These are phyloP conservation scores for Amanita inopinata DNA, from an alignment of 768 basidiomycete genomes.

Conservation along the genomic window DNA sequence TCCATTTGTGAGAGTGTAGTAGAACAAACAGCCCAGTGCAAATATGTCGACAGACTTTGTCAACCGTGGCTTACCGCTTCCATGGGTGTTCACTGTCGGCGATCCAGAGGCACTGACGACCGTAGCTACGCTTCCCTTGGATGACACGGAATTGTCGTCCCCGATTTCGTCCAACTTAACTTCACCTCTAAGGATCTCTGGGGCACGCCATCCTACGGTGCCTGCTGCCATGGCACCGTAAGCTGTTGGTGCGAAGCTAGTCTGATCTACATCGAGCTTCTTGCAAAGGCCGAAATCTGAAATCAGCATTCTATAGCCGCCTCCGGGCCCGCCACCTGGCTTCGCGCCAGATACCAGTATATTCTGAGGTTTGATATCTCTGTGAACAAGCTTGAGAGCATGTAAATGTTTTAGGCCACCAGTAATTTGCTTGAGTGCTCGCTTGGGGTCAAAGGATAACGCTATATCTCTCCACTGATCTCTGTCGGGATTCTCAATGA, in stretches of 20 bases:
- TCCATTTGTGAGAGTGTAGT: slow-evolving; percentile 84
- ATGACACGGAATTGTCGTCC: slow-evolving; percentile 59
- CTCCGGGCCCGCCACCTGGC: slow-evolving; percentile 28
- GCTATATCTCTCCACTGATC: slow-evolving; percentile 69
- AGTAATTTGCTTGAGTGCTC: slow-evolving; percentile 79
- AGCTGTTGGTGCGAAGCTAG: slow-evolving; percentile 87
- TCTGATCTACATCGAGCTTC: slow-evolving; percentile 91
- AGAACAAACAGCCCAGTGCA: slow-evolving; percentile 91
- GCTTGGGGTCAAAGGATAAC: slow-evolving; percentile 75
- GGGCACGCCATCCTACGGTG: slow-evolving; percentile 95
- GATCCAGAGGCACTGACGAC: slow-evolving; percentile 26
- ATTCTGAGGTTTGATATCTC: slow-evolving; percentile 98
- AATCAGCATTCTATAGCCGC: slow-evolving; percentile 74
- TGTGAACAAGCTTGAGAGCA: slow-evolving; percentile 90
- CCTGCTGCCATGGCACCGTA: slow-evolving; percentile 87
- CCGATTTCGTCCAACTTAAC: slow-evolving; percentile 80
- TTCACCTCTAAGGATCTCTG: slow-evolving; percentile 90
- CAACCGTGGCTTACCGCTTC: slow-evolving; percentile 41
- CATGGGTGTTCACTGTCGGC: slow-evolving; percentile 21
- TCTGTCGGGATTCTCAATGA: slow-evolving; percentile 69
- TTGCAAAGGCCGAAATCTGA: slow-evolving; percentile 98
- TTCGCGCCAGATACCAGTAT: slow-evolving; percentile 78
- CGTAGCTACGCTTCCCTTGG: slow-evolving; percentile 53
- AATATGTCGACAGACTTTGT: slow-evolving; percentile 98
- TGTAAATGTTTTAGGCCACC: slow-evolving; percentile 86